These are phyloP conservation scores for Pyrus bretschneideri DNA, from an alignment of 306 rosid species.

Conservation along the genomic window DNA sequence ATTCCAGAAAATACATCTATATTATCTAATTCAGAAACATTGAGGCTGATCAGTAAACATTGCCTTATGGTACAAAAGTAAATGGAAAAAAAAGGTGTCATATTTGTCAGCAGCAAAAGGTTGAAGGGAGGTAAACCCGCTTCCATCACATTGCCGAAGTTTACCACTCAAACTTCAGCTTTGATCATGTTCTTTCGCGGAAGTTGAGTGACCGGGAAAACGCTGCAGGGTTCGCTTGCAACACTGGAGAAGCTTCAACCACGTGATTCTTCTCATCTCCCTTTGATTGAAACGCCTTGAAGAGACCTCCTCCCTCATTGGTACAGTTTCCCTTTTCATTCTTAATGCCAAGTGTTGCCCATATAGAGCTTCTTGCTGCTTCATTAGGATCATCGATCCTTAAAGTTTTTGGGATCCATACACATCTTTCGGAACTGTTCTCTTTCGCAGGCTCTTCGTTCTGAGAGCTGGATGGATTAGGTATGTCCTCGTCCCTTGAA, in stretches of 20 bases:
- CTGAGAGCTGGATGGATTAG: slow-evolving; percentile 20
- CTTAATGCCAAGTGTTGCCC: slow-evolving; percentile 63
- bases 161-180: background rate
- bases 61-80: background rate
- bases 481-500: slow-evolving; percentile 47
- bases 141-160: slow-evolving; percentile 10
- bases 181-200: slow-evolving; percentile 51
- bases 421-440: slow-evolving; percentile 27
- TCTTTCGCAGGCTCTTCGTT: slow-evolving; percentile 33
- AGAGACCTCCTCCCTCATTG: slow-evolving; percentile 44
- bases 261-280: slow-evolving; percentile 33
- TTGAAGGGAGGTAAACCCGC: slow-evolving; percentile 14
- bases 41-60: slow-evolving; percentile 21
- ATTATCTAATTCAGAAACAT: slow-evolving; percentile 23
- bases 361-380: slow-evolving; percentile 57
- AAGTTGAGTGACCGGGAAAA: slow-evolving; percentile 59
- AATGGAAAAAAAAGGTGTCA: background rate
- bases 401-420: slow-evolving; percentile 58
- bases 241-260: slow-evolving; percentile 36
- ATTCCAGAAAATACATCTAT: background rate
- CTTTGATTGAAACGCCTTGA: slow-evolving; percentile 44
- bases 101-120: slow-evolving; percentile 20
- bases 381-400: slow-evolving; percentile 64
- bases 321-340: slow-evolving; percentile 42
- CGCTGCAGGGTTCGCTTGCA: slow-evolving; percentile 88